Conservation (phyloP, 169 alveolate species). For the Cryptosporidium felis region DNA sequence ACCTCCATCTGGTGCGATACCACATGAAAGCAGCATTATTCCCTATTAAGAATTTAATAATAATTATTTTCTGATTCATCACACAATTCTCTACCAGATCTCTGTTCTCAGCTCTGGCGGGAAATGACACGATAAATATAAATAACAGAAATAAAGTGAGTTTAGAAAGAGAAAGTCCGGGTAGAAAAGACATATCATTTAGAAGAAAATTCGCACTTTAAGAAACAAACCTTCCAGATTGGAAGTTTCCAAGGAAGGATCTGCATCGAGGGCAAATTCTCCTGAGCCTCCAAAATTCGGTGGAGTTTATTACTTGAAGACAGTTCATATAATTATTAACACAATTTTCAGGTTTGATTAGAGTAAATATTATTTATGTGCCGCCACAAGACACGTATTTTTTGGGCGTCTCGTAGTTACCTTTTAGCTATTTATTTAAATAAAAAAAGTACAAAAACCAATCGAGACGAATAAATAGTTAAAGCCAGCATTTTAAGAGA, state of each 20-base stretch:
- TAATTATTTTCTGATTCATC: not conserved
- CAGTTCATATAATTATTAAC: no score
- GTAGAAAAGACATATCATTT: no score
- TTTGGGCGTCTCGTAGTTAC: conserved; percentile 58
- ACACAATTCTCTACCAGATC: not conserved
- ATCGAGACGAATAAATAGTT: conserved; percentile 32
- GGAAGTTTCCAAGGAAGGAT: no score
- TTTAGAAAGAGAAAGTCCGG: no score
- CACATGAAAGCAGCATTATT: conserved; percentile 67
- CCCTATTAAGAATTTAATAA: not conserved
- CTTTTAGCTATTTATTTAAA: not conserved
- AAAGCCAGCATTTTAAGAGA: no score
- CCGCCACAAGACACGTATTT: conserved; percentile 57
- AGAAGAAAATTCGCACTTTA: not conserved
- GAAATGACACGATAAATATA: not conserved
- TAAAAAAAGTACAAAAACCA: not conserved
- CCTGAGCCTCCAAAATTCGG: no score
- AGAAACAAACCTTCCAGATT: not conserved
- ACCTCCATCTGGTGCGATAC: conserved; percentile 60
- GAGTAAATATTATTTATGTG: no score
- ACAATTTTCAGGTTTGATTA: no score
- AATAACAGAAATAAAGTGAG: not conserved
- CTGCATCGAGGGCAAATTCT: no score
- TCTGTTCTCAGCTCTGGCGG: not conserved
- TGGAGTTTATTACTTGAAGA: no score